Evolutionary conservation across 2,329 filamentous ascomycete genomes (phyloP), one percentile per base, ranked within the genome.

Genomic region (Chaetomiaceae sp.): DNA sequence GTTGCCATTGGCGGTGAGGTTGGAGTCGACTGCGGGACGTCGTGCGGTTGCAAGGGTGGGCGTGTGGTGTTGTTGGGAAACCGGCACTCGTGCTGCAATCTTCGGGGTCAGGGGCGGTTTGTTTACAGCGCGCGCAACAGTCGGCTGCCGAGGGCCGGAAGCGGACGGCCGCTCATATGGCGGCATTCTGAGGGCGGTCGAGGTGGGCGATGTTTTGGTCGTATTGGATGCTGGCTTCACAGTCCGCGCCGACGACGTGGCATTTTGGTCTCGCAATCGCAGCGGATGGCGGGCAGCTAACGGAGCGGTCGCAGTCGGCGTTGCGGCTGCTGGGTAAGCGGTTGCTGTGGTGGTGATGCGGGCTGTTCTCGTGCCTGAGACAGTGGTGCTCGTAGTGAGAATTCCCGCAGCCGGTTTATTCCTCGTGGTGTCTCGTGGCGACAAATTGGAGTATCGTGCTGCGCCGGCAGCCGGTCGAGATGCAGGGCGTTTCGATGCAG

Each of bases 81-180:
- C 44, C 7, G 58, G 46, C 8, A 67, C 63, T 33, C 61, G 56
- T 53, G 75, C 31, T 23, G 80, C 77, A 48, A 83, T 75, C 71
- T 84, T 82, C 59, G 79, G 76, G 2, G 76, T 81, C 63, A 81
- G 63, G 51, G 79, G 79, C 29, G 72, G 63, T 55, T 76, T 73
- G 64, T 69, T 74, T 64, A 73, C 60, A 63, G 69, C 68, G 79
- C 84, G 77, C 62, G 79, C 75, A 43, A 91, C 81, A 55, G 83
- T 80, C 49, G 89, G 87, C 73, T 77, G 77, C 61, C 77, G 77
- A 59, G 72, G 76, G 64, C 75, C 72, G 65, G 74, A 74, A 68
- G 68, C 51, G 34, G 52, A 47, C 50, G 54, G 53, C 22, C 62
- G 61, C 36, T 73, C 69, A 59, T 65, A 63, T 6, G 57, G 43